Evolutionary conservation across 2,329 filamentous ascomycete genomes (phyloP).

Genomic region (Aspergillus calidoustus): DNA sequence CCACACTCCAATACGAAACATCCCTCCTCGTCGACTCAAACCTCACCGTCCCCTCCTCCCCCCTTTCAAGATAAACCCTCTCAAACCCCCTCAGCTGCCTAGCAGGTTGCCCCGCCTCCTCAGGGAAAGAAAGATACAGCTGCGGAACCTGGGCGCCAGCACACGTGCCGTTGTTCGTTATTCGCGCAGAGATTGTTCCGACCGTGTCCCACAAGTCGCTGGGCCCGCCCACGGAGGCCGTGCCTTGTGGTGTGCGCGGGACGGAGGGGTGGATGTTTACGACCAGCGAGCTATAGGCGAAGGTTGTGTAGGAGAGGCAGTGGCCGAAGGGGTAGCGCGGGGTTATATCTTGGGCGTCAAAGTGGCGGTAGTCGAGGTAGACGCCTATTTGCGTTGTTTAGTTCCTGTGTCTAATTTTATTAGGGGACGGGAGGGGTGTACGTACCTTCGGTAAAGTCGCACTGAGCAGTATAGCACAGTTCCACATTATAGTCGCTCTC

Average conservation of each 20-base stretch:
- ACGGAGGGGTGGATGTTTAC: too few relatives aligned
- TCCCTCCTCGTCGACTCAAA: conserved; percentile 52
- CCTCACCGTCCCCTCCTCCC: conserved; percentile 43
- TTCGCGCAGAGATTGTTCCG: conserved; percentile 50
- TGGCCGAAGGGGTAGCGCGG: conserved; percentile 46
- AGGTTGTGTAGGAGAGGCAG: conserved; percentile 37
- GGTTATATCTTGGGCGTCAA: conserved; percentile 48
- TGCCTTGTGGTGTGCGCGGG: too few relatives aligned
- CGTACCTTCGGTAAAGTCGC: background rate
- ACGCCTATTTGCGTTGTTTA: conserved; percentile 36
- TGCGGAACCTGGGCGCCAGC: conserved; percentile 59
- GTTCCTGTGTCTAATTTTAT: too few relatives aligned
- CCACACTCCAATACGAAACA: conserved; percentile 42
- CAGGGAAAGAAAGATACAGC: conserved; percentile 58
- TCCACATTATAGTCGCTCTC: conserved; percentile 66
- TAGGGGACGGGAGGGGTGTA: background rate
- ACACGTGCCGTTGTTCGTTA: conserved; percentile 56
- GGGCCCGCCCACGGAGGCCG: conserved; percentile 49
- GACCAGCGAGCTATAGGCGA: conserved; percentile 17
- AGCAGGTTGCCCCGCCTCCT: conserved; percentile 21
- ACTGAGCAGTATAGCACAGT: background rate
- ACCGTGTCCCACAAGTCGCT: conserved; percentile 59
- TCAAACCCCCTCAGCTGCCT: conserved; percentile 57
- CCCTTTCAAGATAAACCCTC: conserved; percentile 51
- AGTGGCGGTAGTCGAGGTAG: conserved; percentile 60